These are phyloP conservation scores for Macrophomina phaseolina DNA, from an alignment of 2,329 filamentous ascomycete species.

Conservation along the genomic window DNA sequence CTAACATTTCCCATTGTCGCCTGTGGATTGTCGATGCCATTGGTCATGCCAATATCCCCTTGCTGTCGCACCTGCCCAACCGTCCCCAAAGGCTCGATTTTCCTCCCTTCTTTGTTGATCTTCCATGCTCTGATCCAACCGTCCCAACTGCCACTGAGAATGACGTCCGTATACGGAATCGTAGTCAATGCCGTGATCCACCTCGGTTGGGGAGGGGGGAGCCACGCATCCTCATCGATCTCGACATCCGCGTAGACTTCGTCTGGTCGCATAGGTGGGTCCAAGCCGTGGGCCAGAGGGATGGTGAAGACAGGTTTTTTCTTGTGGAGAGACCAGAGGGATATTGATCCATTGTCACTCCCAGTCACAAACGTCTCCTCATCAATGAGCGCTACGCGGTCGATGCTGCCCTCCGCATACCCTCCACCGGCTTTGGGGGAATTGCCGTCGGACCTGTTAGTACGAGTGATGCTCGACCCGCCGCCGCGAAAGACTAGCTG, in stretches of 20 bases:
- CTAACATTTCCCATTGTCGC: constrained; percentile 52
- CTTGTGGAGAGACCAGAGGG: constrained; percentile 87
- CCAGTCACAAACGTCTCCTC: constrained; percentile 91
- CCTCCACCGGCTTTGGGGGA: constrained; percentile 40
- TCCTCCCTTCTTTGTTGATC: constrained; percentile 67
- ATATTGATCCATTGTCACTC: constrained; percentile 85
- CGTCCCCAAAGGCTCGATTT: constrained; percentile 71
- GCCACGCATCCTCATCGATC: constrained; percentile 54
- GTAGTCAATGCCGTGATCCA: constrained; percentile 90
- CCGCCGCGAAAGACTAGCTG: constrained; percentile 95
- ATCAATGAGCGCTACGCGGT: constrained; percentile 88
- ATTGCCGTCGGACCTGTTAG: constrained; percentile 43
- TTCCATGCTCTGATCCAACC: constrained; percentile 86
- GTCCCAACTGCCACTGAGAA: constrained; percentile 94
- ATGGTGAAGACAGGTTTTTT: constrained; percentile 91
- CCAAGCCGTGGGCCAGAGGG: constrained; percentile 82
- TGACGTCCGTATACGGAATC: constrained; percentile 86
- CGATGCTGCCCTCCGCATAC: constrained; percentile 81
- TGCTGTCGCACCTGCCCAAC: constrained; percentile 54
- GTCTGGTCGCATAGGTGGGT: constrained; percentile 70
- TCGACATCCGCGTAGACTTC: constrained; percentile 75
- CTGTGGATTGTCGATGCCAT: constrained; percentile 28
- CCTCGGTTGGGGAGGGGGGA: constrained; percentile 66
- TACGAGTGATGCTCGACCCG: constrained; percentile 50
- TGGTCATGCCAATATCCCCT: constrained; percentile 20